Percentiles rank a stretch among this genome's conserved stretches.
phyloP scores from a whole-genome alignment of 331 rosid genomes.

The Prunus yedoensis region DNA sequence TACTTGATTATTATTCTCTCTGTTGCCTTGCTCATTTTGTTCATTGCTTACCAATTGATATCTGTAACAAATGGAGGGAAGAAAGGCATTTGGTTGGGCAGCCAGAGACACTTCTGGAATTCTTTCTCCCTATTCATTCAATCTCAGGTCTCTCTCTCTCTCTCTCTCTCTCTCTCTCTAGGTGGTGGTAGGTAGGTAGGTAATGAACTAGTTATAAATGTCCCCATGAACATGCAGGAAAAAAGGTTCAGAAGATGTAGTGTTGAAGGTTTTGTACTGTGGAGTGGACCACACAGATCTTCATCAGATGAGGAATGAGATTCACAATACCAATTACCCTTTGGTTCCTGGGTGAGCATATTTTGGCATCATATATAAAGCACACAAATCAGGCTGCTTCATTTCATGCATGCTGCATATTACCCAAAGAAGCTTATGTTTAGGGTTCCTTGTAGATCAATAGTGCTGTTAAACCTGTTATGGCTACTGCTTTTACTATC shows the following conservation, averaged over 20 bases:
- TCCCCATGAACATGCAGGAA: constrained; percentile 15
- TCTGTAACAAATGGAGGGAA: constrained; percentile 28
- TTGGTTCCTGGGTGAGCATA: constrained; percentile 37
- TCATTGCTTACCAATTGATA: neutral
- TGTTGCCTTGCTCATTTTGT: neutral
- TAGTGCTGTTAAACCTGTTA: too few relatives aligned
- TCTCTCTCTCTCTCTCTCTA: neutral
- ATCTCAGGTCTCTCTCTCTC: constrained; percentile 34
- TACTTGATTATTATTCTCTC: neutral
- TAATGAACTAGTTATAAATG: neutral
- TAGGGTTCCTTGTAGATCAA: too few relatives aligned
- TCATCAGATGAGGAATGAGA: constrained; percentile 38
- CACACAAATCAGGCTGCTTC: neutral
- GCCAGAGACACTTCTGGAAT: constrained; percentile 37
- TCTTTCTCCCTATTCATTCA: constrained; percentile 33
- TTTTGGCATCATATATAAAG: neutral
- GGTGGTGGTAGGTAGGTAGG: too few relatives aligned
- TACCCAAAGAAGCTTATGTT: neutral
- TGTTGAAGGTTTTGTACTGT: constrained; percentile 32
- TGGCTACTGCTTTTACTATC: neutral
- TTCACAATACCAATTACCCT: constrained; percentile 32
- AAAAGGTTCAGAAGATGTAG: constrained; percentile 30
- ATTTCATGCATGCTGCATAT: neutral
- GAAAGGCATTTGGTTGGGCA: constrained; percentile 36
- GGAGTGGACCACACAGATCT: constrained; percentile 39